phyloP scores from a whole-genome alignment of 441 rosid genomes.

The Corymbia calophylla region DNA sequence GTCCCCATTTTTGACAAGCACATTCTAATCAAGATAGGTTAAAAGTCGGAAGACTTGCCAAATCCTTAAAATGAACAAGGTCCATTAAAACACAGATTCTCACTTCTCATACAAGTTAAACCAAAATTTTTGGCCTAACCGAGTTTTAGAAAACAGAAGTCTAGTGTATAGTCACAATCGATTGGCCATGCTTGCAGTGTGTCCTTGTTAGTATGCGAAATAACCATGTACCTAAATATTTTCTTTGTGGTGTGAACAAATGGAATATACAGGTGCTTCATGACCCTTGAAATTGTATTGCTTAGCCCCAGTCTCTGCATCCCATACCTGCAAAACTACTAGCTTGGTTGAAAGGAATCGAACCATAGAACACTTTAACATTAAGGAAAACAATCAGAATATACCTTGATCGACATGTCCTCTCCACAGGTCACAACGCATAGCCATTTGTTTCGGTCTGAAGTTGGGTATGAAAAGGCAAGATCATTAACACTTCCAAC shows the following conservation, averaged over 20 bases:
- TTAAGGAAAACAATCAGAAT: not conserved
- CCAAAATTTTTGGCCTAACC: fast-evolving
- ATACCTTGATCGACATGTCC: conserved; percentile 57
- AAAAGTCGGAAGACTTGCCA: not conserved
- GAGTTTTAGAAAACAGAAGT: not conserved
- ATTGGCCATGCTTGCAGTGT: not conserved
- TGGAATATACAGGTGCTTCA: conserved; percentile 62
- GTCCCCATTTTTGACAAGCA: not conserved
- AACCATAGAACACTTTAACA: not conserved
- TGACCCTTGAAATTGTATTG: conserved; percentile 49
- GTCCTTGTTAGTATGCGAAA: not conserved
- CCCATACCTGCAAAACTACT: conserved; percentile 55
- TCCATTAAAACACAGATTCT: not conserved
- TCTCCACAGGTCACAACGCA: conserved; percentile 64
- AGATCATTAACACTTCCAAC: conserved; percentile 67
- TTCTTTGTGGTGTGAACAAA: conserved; percentile 58
- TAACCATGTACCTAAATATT: conserved; percentile 45
- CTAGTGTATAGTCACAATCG: not conserved
- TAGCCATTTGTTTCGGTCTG: conserved; percentile 46
- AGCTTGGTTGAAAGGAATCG: conserved; percentile 1
- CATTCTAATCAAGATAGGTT: not conserved
- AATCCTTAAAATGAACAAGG: not conserved
- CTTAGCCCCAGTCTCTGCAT: conserved; percentile 37
- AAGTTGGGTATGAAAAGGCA: conserved; percentile 53
- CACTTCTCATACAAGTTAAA: not conserved